A percentile compares a stretch with the other conserved stretches of the same genome.
phyloP scores from a whole-genome alignment of 345 rosid genomes.

The Lumnitzera racemosa region DNA sequence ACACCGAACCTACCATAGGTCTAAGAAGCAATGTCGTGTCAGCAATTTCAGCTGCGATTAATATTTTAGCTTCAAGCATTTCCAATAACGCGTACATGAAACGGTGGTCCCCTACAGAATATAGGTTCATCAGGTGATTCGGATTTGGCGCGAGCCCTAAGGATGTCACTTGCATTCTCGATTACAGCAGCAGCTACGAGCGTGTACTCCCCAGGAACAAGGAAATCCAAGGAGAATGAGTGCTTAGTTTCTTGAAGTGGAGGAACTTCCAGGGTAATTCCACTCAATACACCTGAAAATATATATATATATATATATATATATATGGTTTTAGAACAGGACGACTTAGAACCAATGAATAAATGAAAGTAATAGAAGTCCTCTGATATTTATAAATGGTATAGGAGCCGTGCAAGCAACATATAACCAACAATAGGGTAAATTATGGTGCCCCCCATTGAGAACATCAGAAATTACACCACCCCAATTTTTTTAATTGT shows the following conservation, averaged over 20 bases:
- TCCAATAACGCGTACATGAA: slow-evolving; percentile 64
- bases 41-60: too few relatives aligned
- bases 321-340: neutral
- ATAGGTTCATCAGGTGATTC: slow-evolving; percentile 76
- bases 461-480: too few relatives aligned
- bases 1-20: too few relatives aligned
- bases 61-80: slow-evolving; percentile 24
- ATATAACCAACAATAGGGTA: too few relatives aligned
- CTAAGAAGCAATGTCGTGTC: too few relatives aligned
- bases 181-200: slow-evolving; percentile 81
- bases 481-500: too few relatives aligned
- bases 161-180: slow-evolving; percentile 73
- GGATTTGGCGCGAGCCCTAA: slow-evolving; percentile 74
- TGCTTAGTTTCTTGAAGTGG: slow-evolving; percentile 72
- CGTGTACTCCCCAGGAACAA: slow-evolving; percentile 92
- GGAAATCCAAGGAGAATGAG: slow-evolving; percentile 73
- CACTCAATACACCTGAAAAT: slow-evolving; percentile 60
- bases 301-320: too few relatives aligned
- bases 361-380: too few relatives aligned
- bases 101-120: slow-evolving; percentile 92
- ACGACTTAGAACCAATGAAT: neutral
- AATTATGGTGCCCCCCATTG: too few relatives aligned
- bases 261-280: slow-evolving; percentile 67
- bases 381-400: too few relatives aligned
- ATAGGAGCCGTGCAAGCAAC: too few relatives aligned